Percentiles rank a stretch among this genome's conserved stretches.
phyloP scores from a whole-genome alignment of 805 yeast genomes.

The Tetrapisispora nanseiensis region DNA sequence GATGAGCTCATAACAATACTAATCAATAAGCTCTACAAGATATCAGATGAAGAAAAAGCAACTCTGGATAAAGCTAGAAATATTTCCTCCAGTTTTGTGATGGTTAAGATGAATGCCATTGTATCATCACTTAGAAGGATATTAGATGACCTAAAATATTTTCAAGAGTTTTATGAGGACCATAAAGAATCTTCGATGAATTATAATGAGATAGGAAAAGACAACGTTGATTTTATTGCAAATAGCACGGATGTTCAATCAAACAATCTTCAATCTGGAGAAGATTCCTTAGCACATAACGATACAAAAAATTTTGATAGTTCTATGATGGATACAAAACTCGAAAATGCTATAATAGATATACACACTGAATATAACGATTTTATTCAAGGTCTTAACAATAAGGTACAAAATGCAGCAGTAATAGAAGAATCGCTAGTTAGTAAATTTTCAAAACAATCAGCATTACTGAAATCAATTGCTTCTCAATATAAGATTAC shows the following conservation, averaged over 20 bases:
- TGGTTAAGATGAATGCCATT: slow-evolving; percentile 24
- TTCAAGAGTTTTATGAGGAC: slow-evolving; percentile 1
- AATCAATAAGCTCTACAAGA: slow-evolving; percentile 1
- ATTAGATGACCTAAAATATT: slow-evolving; percentile 6
- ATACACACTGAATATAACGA: slow-evolving; percentile 24
- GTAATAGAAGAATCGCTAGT: slow-evolving; percentile 12
- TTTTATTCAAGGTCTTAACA: slow-evolving; percentile 19
- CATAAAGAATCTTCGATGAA: not conserved
- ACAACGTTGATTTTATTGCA: slow-evolving; percentile 7
- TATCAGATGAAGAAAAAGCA: slow-evolving; percentile 15
- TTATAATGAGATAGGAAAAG: not conserved
- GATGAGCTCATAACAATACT: slow-evolving; percentile 13
- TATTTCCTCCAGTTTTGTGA: slow-evolving; percentile 18
- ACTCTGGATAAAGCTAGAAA: slow-evolving; percentile 14
- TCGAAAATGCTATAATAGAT: slow-evolving; percentile 22
- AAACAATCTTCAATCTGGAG: not conserved
- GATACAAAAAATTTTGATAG: slow-evolving; percentile 3
- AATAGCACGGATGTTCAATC: slow-evolving; percentile 15
- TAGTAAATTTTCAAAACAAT: slow-evolving; percentile 18
- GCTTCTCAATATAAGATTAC: not conserved
- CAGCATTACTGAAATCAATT: slow-evolving; percentile 2
- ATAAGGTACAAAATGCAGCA: slow-evolving; percentile 15
- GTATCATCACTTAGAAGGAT: slow-evolving; percentile 12
- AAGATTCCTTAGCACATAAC: not conserved
- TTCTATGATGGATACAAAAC: slow-evolving; percentile 14